These are phyloP conservation scores for Thalassiosira allenii DNA, from an alignment of 352 stramenopile genomes.

Conservation along the genomic window DNA sequence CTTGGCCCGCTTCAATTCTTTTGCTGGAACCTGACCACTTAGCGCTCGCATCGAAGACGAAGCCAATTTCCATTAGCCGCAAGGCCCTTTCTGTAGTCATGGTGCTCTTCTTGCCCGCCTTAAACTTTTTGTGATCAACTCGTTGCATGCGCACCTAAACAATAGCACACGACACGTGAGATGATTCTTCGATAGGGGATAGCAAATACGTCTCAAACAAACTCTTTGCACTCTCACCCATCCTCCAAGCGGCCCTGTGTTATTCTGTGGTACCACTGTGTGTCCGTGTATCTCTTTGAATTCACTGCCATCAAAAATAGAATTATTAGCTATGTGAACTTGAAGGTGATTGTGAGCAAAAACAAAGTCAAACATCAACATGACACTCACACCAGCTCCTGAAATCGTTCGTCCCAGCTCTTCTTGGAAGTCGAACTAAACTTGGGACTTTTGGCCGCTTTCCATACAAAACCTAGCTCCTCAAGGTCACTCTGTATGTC, in stretches of 20 bases:
- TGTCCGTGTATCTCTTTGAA: constrained; percentile 50
- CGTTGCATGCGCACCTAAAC: constrained; percentile 65
- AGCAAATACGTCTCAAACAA: too few relatives aligned
- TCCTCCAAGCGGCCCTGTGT: constrained; percentile 24
- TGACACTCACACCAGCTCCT: constrained; percentile 46
- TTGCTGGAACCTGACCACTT: too few relatives aligned
- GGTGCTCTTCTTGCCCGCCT: constrained; percentile 47
- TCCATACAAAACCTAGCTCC: neutral
- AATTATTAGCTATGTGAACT: too few relatives aligned
- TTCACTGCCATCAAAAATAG: too few relatives aligned
- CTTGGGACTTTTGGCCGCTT: neutral
- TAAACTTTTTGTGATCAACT: constrained; percentile 62
- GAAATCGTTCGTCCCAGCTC: constrained; percentile 42
- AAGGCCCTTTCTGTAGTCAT: constrained; percentile 69
- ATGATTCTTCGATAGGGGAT: too few relatives aligned
- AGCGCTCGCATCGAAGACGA: constrained; percentile 57
- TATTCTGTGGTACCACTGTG: constrained; percentile 36
- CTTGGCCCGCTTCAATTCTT: too few relatives aligned
- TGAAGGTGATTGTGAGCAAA: too few relatives aligned
- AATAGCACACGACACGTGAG: too few relatives aligned
- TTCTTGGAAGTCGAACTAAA: neutral
- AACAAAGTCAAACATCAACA: too few relatives aligned
- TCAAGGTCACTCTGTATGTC: neutral
- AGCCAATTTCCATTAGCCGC: constrained; percentile 64
- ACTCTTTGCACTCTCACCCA: constrained; percentile 43